phyloP scores from a whole-genome alignment of 495 filamentous ascomycete genomes.

The Neurospora sp. region DNA sequence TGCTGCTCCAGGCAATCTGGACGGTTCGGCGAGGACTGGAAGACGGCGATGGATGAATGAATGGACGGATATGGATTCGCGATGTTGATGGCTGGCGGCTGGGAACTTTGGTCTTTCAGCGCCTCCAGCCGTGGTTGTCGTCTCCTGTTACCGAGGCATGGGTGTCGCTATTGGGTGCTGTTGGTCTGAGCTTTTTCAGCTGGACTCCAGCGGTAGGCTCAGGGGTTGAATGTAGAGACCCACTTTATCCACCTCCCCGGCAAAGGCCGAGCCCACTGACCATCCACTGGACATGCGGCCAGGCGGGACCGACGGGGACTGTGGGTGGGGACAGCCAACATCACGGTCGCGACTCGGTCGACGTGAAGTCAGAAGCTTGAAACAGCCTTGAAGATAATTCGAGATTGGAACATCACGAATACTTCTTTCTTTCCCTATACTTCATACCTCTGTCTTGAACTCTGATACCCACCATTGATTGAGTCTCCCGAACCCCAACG shows the following conservation, averaged over 20 bases:
- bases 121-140: not conserved
- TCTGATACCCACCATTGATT: not conserved
- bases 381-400: slow-evolving; percentile 5
- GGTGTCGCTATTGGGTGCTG: not conserved
- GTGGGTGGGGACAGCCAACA: not conserved
- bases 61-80: not conserved
- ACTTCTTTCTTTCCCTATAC: not conserved
- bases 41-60: not conserved
- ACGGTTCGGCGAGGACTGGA: not conserved
- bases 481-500: not conserved
- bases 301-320: not conserved
- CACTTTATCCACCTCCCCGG: not conserved
- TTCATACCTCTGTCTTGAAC: not conserved
- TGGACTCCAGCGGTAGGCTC: not conserved
- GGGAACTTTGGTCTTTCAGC: not conserved
- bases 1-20: not conserved
- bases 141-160: not conserved
- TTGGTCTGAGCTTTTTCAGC: not conserved
- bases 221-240: not conserved
- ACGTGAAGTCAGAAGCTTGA: not conserved
- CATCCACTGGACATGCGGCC: not conserved
- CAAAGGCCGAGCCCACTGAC: not conserved
- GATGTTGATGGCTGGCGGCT: not conserved
- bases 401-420: not conserved
- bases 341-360: not conserved